These are phyloP conservation scores for Cystofilobasidium macerans DNA, from an alignment of 768 basidiomycete genomes.

Conservation along the genomic window DNA sequence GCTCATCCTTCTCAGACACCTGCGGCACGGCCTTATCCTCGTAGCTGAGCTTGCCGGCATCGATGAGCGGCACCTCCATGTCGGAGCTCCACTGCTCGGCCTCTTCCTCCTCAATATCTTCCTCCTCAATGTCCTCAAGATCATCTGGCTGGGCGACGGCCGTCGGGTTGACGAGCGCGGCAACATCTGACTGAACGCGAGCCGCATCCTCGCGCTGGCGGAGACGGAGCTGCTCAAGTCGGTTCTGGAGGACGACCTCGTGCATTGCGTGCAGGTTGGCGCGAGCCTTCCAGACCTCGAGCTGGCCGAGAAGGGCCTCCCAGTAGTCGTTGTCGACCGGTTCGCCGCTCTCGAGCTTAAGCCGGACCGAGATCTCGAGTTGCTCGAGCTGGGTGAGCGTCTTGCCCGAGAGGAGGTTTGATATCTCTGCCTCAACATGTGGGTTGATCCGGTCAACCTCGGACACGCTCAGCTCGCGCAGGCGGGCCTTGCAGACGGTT, in stretches of 20 bases:
- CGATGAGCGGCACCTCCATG: slow-evolving; percentile 73
- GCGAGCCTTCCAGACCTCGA: slow-evolving; percentile 94
- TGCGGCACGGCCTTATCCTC: slow-evolving; percentile 79
- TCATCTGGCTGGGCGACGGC: slow-evolving; percentile 43
- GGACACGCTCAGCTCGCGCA: slow-evolving; percentile 58
- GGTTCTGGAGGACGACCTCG: slow-evolving; percentile 91
- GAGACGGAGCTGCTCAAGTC: slow-evolving; percentile 89
- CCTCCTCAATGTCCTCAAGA: slow-evolving; percentile 32
- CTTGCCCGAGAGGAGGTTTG: slow-evolving; percentile 69
- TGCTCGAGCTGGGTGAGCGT: slow-evolving; percentile 69
- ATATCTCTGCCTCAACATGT: slow-evolving; percentile 73
- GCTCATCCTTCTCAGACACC: slow-evolving; percentile 46
- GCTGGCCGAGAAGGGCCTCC: slow-evolving; percentile 80
- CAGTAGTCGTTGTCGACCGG: slow-evolving; percentile 96
- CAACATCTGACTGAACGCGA: slow-evolving; percentile 76
- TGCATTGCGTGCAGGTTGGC: slow-evolving; percentile 84
- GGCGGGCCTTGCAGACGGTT: slow-evolving; percentile 82
- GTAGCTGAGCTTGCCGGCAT: slow-evolving; percentile 55
- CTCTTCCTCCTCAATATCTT: slow-evolving; percentile 40
- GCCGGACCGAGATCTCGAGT: slow-evolving; percentile 75
- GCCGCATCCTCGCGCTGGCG: slow-evolving; percentile 91
- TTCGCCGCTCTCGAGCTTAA: slow-evolving; percentile 80
- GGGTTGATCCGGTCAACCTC: slow-evolving; percentile 35
- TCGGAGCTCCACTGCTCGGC: slow-evolving; percentile 40
- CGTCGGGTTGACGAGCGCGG: slow-evolving; percentile 32